Conservation (phyloP, 768 basidiomycete genomes). For the Agaricus subrufescens region DNA sequence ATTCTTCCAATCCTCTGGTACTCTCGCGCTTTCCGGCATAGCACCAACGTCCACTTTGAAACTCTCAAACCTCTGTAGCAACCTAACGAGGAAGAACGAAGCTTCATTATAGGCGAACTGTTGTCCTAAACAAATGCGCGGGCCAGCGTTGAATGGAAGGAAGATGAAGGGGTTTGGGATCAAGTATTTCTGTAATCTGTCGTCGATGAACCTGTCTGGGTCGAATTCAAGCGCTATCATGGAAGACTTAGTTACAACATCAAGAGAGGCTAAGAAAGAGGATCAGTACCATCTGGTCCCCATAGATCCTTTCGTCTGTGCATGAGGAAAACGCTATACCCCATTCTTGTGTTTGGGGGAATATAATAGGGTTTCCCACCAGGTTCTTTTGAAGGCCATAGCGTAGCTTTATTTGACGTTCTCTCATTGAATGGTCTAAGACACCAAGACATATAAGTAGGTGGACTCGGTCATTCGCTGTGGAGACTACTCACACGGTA, state of each 20-base stretch:
- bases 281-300: conserved; percentile 56
- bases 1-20: conserved; percentile 32
- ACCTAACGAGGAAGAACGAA: conserved; percentile 44
- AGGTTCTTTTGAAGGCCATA: conserved; percentile 13
- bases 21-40: conserved; percentile 26
- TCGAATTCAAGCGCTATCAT: conserved; percentile 51
- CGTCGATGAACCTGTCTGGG: conserved; percentile 64
- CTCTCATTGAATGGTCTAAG: conserved; percentile 8
- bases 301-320: conserved; percentile 60
- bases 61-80: conserved; percentile 43
- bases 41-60: conserved; percentile 35
- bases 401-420: conserved; percentile 14
- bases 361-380: conserved; percentile 17
- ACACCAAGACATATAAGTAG: background rate
- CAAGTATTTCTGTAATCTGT: conserved; percentile 49
- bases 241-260: too few species aligned
- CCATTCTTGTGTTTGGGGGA: conserved; percentile 19
- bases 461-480: background rate
- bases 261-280: background rate
- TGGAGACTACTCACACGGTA: conserved; percentile 12
- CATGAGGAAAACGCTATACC: conserved; percentile 50
- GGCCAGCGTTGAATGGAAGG: conserved; percentile 48
- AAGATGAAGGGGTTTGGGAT: conserved; percentile 55
- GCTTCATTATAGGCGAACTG: conserved; percentile 43
- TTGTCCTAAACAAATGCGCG: conserved; percentile 47